A percentile compares a stretch with the other conserved stretches of the same genome.
Evolutionary conservation across 192 early-diverging fungal genomes (phyloP).

Genomic region (Borealophlyctis nickersoniae): DNA sequence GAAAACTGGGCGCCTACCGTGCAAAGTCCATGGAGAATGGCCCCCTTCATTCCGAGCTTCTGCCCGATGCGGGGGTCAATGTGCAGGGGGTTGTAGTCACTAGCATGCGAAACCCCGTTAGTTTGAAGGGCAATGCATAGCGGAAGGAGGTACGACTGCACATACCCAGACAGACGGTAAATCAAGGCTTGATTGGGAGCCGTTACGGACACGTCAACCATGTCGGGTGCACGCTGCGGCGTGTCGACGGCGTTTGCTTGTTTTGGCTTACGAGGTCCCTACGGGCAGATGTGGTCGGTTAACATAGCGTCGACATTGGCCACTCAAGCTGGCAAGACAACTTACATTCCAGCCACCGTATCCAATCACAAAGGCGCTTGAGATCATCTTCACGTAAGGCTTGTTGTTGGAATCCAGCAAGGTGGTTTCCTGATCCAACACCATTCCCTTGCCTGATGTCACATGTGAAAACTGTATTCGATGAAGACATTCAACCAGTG

Average conservation of each 20-base stretch:
- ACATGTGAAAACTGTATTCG: slow-evolving; percentile 20
- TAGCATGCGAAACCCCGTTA: slow-evolving; percentile 10
- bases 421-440: slow-evolving; percentile 59
- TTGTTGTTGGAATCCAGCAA: slow-evolving; percentile 43
- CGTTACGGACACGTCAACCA: slow-evolving; percentile 42
- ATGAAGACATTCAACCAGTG: no score
- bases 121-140: no score
- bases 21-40: slow-evolving; percentile 71
- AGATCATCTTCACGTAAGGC: slow-evolving; percentile 44
- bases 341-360: slow-evolving; percentile 64
- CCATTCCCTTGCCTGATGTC: slow-evolving; percentile 58
- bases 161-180: slow-evolving; percentile 70
- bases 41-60: slow-evolving; percentile 64
- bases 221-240: slow-evolving; percentile 61
- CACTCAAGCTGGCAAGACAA: not conserved
- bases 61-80: slow-evolving; percentile 67
- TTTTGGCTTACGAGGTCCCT: slow-evolving; percentile 71
- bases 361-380: slow-evolving; percentile 64
- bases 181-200: slow-evolving; percentile 58
- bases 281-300: not conserved
- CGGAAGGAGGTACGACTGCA: not conserved
- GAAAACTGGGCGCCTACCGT: slow-evolving; percentile 40
- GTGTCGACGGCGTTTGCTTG: slow-evolving; percentile 34
- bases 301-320: not conserved
- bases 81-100: slow-evolving; percentile 77